Evolutionary conservation across 441 rosid genomes (phyloP).

Genomic region (Populus trichocarpa): DNA sequence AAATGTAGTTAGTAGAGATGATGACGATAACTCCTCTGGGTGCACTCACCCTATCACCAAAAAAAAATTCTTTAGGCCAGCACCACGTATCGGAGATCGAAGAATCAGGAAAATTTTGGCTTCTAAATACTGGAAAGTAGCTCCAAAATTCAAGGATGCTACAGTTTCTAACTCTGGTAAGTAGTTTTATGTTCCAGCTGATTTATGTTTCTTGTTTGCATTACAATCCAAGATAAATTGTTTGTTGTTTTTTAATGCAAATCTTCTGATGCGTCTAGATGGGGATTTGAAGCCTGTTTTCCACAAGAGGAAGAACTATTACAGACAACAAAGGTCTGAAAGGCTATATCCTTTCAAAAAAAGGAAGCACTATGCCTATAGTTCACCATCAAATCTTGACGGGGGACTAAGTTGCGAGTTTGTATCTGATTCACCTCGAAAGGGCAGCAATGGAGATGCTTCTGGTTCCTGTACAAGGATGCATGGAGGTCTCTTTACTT

Average conservation of each 20-base stretch:
- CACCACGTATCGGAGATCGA: constrained; percentile 73
- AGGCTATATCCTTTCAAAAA: constrained; percentile 82
- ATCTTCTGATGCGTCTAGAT: constrained; percentile 36
- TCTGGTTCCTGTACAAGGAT: constrained; percentile 32
- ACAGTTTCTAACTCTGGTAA: constrained; percentile 40
- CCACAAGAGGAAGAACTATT: constrained; percentile 47
- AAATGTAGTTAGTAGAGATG: constrained; percentile 89
- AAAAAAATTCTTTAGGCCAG: constrained; percentile 47
- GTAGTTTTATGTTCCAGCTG: constrained; percentile 9
- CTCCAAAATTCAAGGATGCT: constrained; percentile 46
- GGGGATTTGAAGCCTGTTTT: constrained; percentile 49
- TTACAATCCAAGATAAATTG: neutral
- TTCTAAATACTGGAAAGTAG: constrained; percentile 74
- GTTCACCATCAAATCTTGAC: constrained; percentile 49
- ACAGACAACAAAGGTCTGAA: constrained; percentile 53
- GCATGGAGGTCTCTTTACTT: constrained; percentile 31
- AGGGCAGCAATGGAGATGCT: constrained; percentile 33
- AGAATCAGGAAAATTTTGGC: constrained; percentile 96
- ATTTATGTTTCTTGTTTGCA: constrained; percentile 3
- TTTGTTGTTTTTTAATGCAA: constrained; percentile 12
- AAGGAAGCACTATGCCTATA: constrained; percentile 51
- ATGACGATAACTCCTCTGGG: constrained; percentile 93
- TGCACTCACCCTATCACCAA: constrained; percentile 61
- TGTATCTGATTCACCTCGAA: constrained; percentile 28
- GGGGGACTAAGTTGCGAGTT: constrained; percentile 45